Percentiles rank a stretch among this genome's conserved stretches.
Conservation (phyloP, 108 stramenopile genomes). For the Pseudonitzschia multiseries region DNA sequence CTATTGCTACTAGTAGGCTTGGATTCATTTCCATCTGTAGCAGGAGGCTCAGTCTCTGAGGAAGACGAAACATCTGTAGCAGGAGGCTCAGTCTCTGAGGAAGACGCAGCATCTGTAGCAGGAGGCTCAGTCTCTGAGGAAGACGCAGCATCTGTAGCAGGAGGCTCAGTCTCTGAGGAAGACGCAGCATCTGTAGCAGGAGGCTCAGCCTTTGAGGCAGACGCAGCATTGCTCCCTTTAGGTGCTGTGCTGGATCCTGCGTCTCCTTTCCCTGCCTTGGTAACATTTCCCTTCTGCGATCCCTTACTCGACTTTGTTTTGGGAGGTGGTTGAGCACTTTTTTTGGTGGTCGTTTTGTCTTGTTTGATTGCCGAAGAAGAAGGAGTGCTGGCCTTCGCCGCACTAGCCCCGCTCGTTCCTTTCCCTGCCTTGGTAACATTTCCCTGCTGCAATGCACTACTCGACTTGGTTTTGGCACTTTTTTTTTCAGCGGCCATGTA, state of each 20-base stretch:
- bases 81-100: background rate
- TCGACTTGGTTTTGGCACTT: background rate
- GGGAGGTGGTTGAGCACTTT: too few relatives aligned
- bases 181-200: background rate
- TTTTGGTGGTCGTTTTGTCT: too few relatives aligned
- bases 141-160: background rate
- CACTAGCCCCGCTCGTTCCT: too few relatives aligned
- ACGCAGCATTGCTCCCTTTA: background rate
- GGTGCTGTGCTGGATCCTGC: too few relatives aligned
- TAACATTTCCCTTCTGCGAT: too few relatives aligned
- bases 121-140: background rate
- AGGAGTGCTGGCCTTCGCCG: too few relatives aligned
- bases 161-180: background rate
- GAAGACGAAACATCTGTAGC: background rate
- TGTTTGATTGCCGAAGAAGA: too few relatives aligned
- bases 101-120: background rate
- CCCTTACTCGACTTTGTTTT: background rate
- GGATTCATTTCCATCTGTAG: background rate
- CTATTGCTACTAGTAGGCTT: background rate
- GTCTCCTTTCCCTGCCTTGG: too few relatives aligned
- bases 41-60: background rate
- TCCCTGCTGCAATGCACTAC: too few relatives aligned
- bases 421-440: too few relatives aligned
- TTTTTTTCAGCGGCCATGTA: too few relatives aligned
- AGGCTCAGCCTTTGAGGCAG: background rate